Percentiles rank a stretch among this genome's conserved stretches.
These are phyloP conservation scores for Globisporangium apiculatum DNA, from an alignment of 352 stramenopile genomes.

Conservation along the genomic window DNA sequence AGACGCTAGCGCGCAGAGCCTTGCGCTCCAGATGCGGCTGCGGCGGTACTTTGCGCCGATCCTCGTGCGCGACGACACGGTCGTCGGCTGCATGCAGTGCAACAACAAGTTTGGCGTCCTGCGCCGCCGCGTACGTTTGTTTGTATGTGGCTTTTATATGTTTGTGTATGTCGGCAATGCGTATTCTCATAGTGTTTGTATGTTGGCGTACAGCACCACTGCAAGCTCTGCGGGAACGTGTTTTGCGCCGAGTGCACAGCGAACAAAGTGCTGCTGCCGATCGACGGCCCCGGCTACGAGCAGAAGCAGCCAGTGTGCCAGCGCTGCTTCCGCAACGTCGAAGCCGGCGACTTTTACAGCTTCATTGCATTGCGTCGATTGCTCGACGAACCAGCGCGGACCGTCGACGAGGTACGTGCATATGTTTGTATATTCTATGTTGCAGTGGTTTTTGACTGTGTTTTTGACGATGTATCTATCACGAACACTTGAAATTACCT, in stretches of 20 bases:
- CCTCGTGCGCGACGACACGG: slow-evolving; percentile 41
- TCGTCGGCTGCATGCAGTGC: slow-evolving; percentile 51
- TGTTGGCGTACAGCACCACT: slow-evolving; percentile 43
- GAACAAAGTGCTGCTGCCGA: slow-evolving; percentile 57
- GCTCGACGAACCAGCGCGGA: slow-evolving; percentile 33
- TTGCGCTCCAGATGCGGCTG: slow-evolving; percentile 26
- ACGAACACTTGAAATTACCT: background rate
- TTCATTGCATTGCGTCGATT: slow-evolving; percentile 64
- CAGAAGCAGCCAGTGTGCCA: slow-evolving; percentile 69
- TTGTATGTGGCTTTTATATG: background rate
- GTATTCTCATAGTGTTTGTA: no score
- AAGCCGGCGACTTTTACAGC: slow-evolving; percentile 58
- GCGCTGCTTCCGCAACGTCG: slow-evolving; percentile 68
- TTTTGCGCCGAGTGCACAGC: slow-evolving; percentile 73
- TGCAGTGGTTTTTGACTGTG: no score
- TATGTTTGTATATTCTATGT: background rate
- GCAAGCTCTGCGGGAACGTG: slow-evolving; percentile 62
- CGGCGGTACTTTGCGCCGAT: slow-evolving; percentile 54
- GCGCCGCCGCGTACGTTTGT: slow-evolving; percentile 42
- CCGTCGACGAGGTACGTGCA: slow-evolving; percentile 26
- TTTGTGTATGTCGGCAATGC: no score
- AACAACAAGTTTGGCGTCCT: slow-evolving; percentile 67
- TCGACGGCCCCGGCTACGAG: slow-evolving; percentile 49
- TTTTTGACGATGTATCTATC: background rate
- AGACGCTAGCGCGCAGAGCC: slow-evolving; percentile 6